Percentiles rank a stretch among this genome's conserved stretches.
These are phyloP conservation scores for Kodamaea laetipori DNA, from an alignment of 805 yeast genomes.

Conservation along the genomic window DNA sequence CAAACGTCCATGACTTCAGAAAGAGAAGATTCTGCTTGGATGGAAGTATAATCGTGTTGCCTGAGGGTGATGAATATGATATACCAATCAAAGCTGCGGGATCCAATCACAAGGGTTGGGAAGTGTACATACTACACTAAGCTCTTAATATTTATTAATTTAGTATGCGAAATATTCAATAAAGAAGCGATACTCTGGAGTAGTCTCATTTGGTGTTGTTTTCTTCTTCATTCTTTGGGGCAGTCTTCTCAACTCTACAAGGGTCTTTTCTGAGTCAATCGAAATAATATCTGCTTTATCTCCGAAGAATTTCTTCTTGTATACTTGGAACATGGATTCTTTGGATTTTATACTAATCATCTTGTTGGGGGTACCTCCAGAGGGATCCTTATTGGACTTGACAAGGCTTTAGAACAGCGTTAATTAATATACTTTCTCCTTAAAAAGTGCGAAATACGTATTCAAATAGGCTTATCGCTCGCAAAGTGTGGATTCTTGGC, in stretches of 20 bases:
- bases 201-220: background rate
- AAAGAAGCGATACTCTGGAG: background rate
- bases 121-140: constrained; percentile 5
- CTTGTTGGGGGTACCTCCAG: no score
- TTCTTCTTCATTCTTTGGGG: background rate
- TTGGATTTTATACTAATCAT: no score
- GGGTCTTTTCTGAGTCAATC: constrained; percentile 2
- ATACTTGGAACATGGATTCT: no score
- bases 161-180: constrained; percentile 1
- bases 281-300: background rate
- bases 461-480: no score
- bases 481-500: no score
- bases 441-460: no score
- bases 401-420: no score
- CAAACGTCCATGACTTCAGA: constrained; percentile 16
- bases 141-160: background rate
- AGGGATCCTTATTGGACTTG: no score
- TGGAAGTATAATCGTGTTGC: constrained; percentile 49
- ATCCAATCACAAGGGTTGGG: constrained; percentile 27
- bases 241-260: background rate
- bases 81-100: constrained; percentile 21
- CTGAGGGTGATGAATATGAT: constrained; percentile 5
- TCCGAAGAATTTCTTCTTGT: no score
- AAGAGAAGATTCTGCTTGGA: constrained; percentile 66
- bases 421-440: no score